These are phyloP conservation scores for Lentinula novae-zelandiae DNA, from an alignment of 1,284 basidiomycete genomes.

Conservation along the genomic window DNA sequence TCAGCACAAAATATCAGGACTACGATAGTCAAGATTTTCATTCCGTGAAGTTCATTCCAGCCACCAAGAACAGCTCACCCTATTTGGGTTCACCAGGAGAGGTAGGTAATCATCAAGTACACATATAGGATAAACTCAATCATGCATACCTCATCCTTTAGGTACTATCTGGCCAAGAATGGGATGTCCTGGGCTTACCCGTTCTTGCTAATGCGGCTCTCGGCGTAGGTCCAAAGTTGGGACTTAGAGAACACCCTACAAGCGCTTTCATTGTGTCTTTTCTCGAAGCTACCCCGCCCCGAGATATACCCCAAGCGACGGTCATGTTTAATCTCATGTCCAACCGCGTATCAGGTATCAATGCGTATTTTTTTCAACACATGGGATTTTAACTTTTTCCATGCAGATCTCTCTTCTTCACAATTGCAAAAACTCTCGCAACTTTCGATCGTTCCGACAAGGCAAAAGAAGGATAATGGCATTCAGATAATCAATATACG, in stretches of 20 bases:
- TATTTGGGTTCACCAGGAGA: constrained; percentile 67
- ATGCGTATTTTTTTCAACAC: background rate
- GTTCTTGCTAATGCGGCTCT: constrained; percentile 56
- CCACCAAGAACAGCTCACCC: constrained; percentile 47
- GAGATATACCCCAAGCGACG: constrained; percentile 51
- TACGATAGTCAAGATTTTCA: constrained; percentile 55
- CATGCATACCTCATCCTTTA: constrained; percentile 25
- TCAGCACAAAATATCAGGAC: constrained; percentile 57
- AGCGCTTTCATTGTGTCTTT: constrained; percentile 60
- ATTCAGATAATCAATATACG: constrained; percentile 42
- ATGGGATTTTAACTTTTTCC: background rate
- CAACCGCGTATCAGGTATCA: constrained; percentile 60
- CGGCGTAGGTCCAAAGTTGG: constrained; percentile 66
- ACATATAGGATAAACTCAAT: background rate
- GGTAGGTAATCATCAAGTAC: constrained; percentile 31
- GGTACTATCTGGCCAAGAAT: constrained; percentile 74
- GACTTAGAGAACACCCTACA: constrained; percentile 74
- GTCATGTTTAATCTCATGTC: constrained; percentile 79
- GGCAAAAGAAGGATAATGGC: constrained; percentile 24
- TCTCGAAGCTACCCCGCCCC: constrained; percentile 64
- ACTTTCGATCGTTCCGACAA: constrained; percentile 52
- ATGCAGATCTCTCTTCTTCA: constrained; percentile 43
- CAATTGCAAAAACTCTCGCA: constrained; percentile 49
- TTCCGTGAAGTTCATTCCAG: constrained; percentile 79
- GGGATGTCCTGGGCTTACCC: constrained; percentile 75